phyloP scores from a whole-genome alignment of 805 yeast species.

The Saturnispora halmiae region DNA sequence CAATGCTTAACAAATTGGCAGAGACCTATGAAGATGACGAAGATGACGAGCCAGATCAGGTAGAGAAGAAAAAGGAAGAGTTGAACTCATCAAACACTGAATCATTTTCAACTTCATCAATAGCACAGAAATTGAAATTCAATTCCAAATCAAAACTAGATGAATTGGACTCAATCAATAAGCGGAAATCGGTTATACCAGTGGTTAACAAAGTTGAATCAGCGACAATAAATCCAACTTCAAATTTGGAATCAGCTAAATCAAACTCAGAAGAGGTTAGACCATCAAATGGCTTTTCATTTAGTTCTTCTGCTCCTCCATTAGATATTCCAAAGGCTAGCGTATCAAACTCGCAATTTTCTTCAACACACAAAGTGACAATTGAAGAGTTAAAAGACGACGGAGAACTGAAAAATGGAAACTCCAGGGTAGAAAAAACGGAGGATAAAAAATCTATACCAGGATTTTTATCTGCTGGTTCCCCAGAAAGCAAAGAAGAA shows the following conservation, averaged over 20 bases:
- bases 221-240: background rate
- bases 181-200: constrained; percentile 11
- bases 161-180: constrained; percentile 13
- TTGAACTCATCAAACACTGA: background rate
- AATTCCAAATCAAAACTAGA: constrained; percentile 10
- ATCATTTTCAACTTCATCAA: constrained; percentile 11
- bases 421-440: background rate
- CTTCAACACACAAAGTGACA: background rate
- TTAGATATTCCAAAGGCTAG: background rate
- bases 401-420: background rate
- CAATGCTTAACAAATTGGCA: constrained; percentile 13
- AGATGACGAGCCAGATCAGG: constrained; percentile 5
- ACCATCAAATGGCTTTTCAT: constrained; percentile 12
- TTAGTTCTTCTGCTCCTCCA: constrained; percentile 7
- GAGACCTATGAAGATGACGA: constrained; percentile 15
- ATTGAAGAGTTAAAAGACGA: background rate
- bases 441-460: background rate
- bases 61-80: constrained; percentile 2
- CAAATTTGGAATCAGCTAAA: background rate
- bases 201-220: background rate
- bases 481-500: background rate
- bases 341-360: background rate
- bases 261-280: background rate
- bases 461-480: background rate
- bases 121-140: constrained; percentile 22